These are phyloP conservation scores for Carex parvula DNA, from an alignment of 176 grass and related monocot species.

Conservation along the genomic window DNA sequence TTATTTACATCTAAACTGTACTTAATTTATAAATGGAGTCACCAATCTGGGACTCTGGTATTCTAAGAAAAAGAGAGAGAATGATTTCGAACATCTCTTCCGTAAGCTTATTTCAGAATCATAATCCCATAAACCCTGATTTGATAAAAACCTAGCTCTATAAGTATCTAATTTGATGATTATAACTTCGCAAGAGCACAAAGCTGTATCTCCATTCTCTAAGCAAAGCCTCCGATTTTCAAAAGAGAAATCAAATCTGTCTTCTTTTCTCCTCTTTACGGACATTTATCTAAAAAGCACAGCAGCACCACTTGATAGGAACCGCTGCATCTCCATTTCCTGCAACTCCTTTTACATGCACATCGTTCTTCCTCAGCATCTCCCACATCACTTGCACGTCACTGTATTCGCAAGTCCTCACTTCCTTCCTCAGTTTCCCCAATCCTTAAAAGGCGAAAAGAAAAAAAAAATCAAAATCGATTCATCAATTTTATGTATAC, in stretches of 20 bases:
- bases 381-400: conserved; percentile 91
- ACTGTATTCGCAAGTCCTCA: conserved; percentile 81
- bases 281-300: conserved; percentile 40
- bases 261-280: neutral
- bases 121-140: conserved; percentile 6
- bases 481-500: neutral
- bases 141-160: neutral
- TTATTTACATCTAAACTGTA: conserved; percentile 10
- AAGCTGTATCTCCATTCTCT: neutral
- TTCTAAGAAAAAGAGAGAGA: neutral
- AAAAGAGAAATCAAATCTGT: neutral
- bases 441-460: conserved; percentile 36
- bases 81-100: neutral
- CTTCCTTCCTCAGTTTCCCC: conserved; percentile 75
- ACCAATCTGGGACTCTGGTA: conserved; percentile 8
- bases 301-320: conserved; percentile 55
- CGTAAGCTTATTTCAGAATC: neutral
- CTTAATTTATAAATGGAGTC: conserved; percentile 6
- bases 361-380: conserved; percentile 60
- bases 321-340: conserved; percentile 39
- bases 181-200: neutral
- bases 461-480: neutral
- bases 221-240: neutral
- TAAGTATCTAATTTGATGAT: neutral
- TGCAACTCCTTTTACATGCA: conserved; percentile 30